These are phyloP conservation scores for Diaporthe longicolla DNA, from an alignment of 2,329 filamentous ascomycete genomes.

Conservation along the genomic window DNA sequence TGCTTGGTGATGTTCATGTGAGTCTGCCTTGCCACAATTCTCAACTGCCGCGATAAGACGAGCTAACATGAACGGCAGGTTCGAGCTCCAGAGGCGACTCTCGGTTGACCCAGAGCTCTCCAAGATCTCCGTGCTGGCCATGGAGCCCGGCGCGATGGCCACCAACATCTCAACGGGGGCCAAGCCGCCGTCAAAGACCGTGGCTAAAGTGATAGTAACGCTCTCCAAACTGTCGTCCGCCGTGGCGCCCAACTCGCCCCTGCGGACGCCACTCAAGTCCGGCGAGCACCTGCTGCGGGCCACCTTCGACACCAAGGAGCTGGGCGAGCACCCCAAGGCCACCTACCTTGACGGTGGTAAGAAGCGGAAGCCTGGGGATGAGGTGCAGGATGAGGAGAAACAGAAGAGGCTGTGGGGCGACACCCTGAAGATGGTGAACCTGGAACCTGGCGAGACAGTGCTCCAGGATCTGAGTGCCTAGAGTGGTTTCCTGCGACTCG, in stretches of 20 bases:
- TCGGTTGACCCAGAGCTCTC: slow-evolving; percentile 48
- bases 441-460: slow-evolving; percentile 16
- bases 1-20: slow-evolving; percentile 53
- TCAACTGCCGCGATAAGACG: background rate
- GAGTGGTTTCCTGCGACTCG: background rate
- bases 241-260: slow-evolving; percentile 17
- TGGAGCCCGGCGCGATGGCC: slow-evolving; percentile 54
- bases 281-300: slow-evolving; percentile 33
- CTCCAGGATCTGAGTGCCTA: slow-evolving; percentile 13
- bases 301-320: slow-evolving; percentile 30
- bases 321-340: slow-evolving; percentile 33
- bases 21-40: background rate
- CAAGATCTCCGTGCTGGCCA: slow-evolving; percentile 49
- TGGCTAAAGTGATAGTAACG: background rate
- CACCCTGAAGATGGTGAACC: slow-evolving; percentile 30
- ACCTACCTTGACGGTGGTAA: slow-evolving; percentile 23
- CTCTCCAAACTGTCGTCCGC: slow-evolving; percentile 33
- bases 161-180: slow-evolving; percentile 46
- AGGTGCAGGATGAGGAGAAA: slow-evolving; percentile 32
- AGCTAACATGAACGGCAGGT: slow-evolving; percentile 40
- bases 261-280: slow-evolving; percentile 32
- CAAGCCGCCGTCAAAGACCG: background rate
- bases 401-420: slow-evolving; percentile 34
- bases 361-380: slow-evolving; percentile 15
- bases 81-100: slow-evolving; percentile 50